These are phyloP conservation scores for Cercospora nicotianae DNA, from an alignment of 2,329 filamentous ascomycete species.

Conservation along the genomic window DNA sequence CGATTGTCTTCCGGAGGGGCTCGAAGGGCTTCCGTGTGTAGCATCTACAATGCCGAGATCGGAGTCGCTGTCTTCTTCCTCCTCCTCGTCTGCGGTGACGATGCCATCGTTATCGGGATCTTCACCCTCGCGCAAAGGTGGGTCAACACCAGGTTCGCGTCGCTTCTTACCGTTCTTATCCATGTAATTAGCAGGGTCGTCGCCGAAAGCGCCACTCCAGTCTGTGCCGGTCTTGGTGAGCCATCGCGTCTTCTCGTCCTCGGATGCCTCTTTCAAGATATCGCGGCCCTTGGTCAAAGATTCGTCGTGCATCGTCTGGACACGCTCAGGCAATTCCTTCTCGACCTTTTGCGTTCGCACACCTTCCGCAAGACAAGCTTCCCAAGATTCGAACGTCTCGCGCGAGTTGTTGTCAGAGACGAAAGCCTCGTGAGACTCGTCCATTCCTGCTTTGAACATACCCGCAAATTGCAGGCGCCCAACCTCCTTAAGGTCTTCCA, in stretches of 20 bases:
- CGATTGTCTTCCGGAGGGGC: conserved; percentile 28
- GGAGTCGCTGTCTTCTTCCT: conserved; percentile 39
- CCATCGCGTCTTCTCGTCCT: conserved; percentile 75
- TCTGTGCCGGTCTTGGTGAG: conserved; percentile 76
- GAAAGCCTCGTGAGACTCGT: conserved; percentile 79
- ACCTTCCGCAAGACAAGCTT: conserved; percentile 85
- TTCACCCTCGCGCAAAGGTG: conserved; percentile 50
- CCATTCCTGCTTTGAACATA: conserved; percentile 85
- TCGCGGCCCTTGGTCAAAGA: conserved; percentile 78
- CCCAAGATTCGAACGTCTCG: conserved; percentile 93
- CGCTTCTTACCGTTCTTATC: conserved; percentile 55
- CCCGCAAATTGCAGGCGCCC: conserved; percentile 78
- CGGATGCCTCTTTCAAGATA: conserved; percentile 69
- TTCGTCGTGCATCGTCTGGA: conserved; percentile 76
- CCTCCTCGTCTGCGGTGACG: conserved; percentile 43
- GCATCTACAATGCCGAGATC: conserved; percentile 62
- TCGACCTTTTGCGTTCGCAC: conserved; percentile 71
- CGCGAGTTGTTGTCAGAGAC: conserved; percentile 83
- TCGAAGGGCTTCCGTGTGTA: conserved; percentile 35
- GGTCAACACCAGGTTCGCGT: conserved; percentile 57
- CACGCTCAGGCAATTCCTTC: conserved; percentile 69
- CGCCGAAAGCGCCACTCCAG: conserved; percentile 82
- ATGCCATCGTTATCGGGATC: conserved; percentile 48
- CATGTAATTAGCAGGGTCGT: conserved; percentile 66
- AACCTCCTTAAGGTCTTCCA: conserved; percentile 74